Evolutionary conservation across 2,329 filamentous ascomycete species (phyloP), one percentile per base, ranked within the genome.

Genomic region (Nemania sp.): DNA sequence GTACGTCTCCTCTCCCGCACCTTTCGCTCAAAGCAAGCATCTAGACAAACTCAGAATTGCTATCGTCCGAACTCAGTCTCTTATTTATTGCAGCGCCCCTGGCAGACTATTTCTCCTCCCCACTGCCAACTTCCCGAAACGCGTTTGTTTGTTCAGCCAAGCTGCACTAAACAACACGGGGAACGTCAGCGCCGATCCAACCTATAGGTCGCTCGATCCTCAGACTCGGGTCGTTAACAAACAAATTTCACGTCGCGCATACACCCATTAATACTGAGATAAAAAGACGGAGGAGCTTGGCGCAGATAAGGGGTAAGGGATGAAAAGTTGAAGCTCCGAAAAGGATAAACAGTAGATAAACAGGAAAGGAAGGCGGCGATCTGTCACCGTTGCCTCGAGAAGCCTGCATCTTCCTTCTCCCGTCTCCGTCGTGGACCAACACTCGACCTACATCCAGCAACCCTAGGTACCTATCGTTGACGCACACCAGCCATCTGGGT

Each of bases 391-490:
- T 13, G 15, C 61, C 15, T 51, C 22, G 1, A 29, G 35, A 7
- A 24, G 43, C 45, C n/a, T 1, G 3, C 8, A 51, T 27, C 22
- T 53, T 7, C 26, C 27, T 35, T 18, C 26, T 15, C 11, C 52
- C 20, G 22, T 41, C 58, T 32, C 27, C 29, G 29, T 22, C 29
- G 64, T 29, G 51, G 45, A 45, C 26, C 24, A 59, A 32, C 41
- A 10, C 24, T 15, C 38, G 24, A 32, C 24, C 10, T 18, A 24
- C 41, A 56, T n/a, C 41, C 15, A 22, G 41, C 26, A 24, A 26
- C 7, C 35, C 26, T 11, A 24, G 55, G 24, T 41, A 11, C 10
- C 52, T n/a, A n/a, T n/a, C n/a, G n/a, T n/a, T n/a, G n/a, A n/a
- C n/a, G n/a, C n/a, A n/a, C n/a, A n/a, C n/a, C n/a, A n/a, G 15